Evolutionary conservation across 805 yeast genomes (phyloP), one percentile per base, ranked within the genome.

Genomic region (Ogataea nitratoaversa): DNA sequence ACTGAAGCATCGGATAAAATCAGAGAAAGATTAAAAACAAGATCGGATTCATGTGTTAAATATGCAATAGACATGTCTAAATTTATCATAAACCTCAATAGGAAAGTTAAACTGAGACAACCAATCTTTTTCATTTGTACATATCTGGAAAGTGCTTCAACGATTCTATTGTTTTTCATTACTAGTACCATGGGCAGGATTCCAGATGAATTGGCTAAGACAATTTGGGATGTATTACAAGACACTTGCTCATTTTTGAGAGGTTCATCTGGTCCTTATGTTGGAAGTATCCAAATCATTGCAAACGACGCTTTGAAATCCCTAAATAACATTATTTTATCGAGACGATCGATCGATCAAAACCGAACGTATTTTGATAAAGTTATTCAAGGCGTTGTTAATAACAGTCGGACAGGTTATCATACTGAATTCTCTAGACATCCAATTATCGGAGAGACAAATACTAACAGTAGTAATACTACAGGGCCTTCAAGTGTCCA

Each of bases 81-180:
- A 11, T 52, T 47, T 35, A 47, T 52, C 5, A 50, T 52, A 24
- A 43, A 40, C 13, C 36, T 51, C 23, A 54, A 53, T 31, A 44
- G 41, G 19, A 43, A 42, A 32, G 43, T 46, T 3, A 42, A 40
- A 19, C 42, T 53, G 52, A 30, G 39, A 13, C 56, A 51, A 24
- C 56, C 56, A 8, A 48, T 51, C 11, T 40, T 49, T 11, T 49
- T 51, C 41, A 49, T 53, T 14, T 40, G 53, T 33, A 53, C 54
- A 13, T 53, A 53, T 28, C 27, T 53, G 17, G 57, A 53, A 33
- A 45, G 50, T 37, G 44, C 57, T 8, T 51, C 47, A 17, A 49
- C 54, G 3, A 44, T 53, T 12, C 41, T 51, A 6, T 34, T 53
- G 19, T 51, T 53, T 32, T 49, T 43, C 30, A 43, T 51, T 5